A percentile compares a stretch with the other conserved stretches of the same genome.
phyloP scores from a whole-genome alignment of 139 green algal genomes.

The Limnomonas spitsbergensis region DNA sequence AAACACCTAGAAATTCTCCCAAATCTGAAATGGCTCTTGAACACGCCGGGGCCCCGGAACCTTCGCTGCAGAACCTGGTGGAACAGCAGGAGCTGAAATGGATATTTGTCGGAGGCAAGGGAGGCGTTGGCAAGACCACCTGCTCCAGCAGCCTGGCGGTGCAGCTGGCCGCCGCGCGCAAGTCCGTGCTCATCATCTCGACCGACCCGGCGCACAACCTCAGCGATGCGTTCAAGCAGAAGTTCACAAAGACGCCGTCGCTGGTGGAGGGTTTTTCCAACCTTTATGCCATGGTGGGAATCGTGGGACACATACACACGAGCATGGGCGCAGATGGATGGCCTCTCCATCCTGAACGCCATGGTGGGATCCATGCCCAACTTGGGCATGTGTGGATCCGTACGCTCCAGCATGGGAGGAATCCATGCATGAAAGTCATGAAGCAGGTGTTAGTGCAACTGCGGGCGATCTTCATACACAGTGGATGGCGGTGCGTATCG shows the following conservation, averaged over 20 bases:
- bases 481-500: too few species aligned
- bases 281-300: conserved; percentile 89
- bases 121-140: conserved; percentile 90
- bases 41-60: too few species aligned
- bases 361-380: too few species aligned
- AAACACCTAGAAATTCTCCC: too few species aligned
- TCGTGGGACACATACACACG: too few species aligned
- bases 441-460: too few species aligned
- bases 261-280: conserved; percentile 87
- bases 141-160: conserved; percentile 82
- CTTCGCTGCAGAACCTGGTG: conserved; percentile 83
- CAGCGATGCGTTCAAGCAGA: conserved; percentile 92
- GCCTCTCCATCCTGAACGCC: too few species aligned
- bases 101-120: conserved; percentile 94
- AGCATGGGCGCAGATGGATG: not conserved
- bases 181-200: conserved; percentile 92
- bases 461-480: too few species aligned
- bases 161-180: conserved; percentile 71
- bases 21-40: too few species aligned
- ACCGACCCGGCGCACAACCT: conserved; percentile 97
- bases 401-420: not conserved
- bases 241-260: conserved; percentile 83
- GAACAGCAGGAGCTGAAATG: conserved; percentile 87
- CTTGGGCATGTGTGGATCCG: not conserved
- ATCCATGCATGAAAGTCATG: too few species aligned